Conservation (phyloP, 2,329 filamentous ascomycete genomes). For the Colletotrichum karsti region DNA sequence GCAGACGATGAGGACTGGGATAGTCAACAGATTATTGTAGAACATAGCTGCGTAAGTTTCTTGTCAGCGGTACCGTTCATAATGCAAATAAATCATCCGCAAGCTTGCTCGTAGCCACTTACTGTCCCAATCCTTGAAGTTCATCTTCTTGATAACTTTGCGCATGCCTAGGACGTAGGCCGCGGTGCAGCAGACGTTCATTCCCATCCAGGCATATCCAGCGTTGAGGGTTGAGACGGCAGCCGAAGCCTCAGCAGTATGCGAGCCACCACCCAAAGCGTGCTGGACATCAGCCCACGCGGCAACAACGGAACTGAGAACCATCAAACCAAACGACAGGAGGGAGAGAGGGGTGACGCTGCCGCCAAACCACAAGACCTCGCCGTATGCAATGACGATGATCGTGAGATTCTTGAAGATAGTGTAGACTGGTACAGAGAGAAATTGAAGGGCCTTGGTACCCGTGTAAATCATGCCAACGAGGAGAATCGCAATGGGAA, state of each 20-base stretch:
- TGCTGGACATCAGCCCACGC: constrained; percentile 97
- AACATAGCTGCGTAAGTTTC: constrained; percentile 81
- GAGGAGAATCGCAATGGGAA: constrained; percentile 92
- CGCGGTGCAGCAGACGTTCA: constrained; percentile 96
- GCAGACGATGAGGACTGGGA: constrained; percentile 85
- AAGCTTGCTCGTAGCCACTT: constrained; percentile 52
- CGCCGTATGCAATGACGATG: constrained; percentile 97
- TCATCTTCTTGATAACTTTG: constrained; percentile 99
- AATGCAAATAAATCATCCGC: background rate
- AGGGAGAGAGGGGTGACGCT: constrained; percentile 87
- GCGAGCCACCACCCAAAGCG: constrained; percentile 69
- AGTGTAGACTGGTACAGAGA: constrained; percentile 98
- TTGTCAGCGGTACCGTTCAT: constrained; percentile 33
- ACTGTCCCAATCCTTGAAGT: constrained; percentile 99
- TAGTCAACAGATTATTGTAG: constrained; percentile 98
- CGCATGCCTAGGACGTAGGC: constrained; percentile 92
- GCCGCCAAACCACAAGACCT: constrained; percentile 98
- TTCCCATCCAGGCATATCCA: constrained; percentile 96
- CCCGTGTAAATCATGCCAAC: constrained; percentile 99
- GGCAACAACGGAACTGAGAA: constrained; percentile 91
- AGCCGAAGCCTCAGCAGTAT: constrained; percentile 68
- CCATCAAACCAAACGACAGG: constrained; percentile 96
- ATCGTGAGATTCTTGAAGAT: constrained; percentile 99
- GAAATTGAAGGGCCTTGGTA: constrained; percentile 93
- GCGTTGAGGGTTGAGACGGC: constrained; percentile 91